phyloP scores from a whole-genome alignment of 352 stramenopile genomes.

The Globisporangium irregulare region DNA sequence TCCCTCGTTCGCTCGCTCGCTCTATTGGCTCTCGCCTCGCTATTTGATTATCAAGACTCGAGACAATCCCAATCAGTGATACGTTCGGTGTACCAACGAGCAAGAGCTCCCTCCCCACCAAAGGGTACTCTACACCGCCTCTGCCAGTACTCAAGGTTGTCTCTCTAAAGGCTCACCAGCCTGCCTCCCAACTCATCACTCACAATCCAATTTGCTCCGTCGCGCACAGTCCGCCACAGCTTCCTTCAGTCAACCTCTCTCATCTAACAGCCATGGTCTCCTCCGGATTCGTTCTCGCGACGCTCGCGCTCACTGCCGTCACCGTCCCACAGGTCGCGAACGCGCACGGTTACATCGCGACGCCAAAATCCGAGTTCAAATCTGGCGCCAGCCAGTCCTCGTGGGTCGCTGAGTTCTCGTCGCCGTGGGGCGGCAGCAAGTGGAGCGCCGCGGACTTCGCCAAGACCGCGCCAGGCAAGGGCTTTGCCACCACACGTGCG shows the following conservation, averaged over 20 bases:
- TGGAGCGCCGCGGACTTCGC: background rate
- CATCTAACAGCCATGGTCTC: background rate
- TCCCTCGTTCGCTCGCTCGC: too few relatives aligned
- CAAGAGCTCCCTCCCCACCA: too few relatives aligned
- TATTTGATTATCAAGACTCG: too few relatives aligned
- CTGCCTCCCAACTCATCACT: too few relatives aligned
- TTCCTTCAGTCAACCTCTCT: background rate
- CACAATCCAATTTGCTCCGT: too few relatives aligned
- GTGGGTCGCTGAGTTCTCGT: background rate
- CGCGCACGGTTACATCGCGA: background rate
- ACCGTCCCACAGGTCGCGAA: background rate
- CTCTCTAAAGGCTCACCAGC: too few relatives aligned
- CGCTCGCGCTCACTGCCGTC: background rate
- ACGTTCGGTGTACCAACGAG: too few relatives aligned
- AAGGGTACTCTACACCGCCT: too few relatives aligned
- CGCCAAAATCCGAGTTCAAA: background rate
- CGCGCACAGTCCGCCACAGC: too few relatives aligned
- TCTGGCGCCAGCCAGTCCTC: background rate
- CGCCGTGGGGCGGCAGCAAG: background rate
- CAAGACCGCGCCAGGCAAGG: slow-evolving; percentile 3
- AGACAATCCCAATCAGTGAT: too few relatives aligned
- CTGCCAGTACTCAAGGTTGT: too few relatives aligned
- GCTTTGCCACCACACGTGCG: background rate
- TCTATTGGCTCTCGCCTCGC: too few relatives aligned
- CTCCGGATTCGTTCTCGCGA: background rate